Conservation (phyloP, 2,329 filamentous ascomycete species). For the Aspergillus sp. region DNA sequence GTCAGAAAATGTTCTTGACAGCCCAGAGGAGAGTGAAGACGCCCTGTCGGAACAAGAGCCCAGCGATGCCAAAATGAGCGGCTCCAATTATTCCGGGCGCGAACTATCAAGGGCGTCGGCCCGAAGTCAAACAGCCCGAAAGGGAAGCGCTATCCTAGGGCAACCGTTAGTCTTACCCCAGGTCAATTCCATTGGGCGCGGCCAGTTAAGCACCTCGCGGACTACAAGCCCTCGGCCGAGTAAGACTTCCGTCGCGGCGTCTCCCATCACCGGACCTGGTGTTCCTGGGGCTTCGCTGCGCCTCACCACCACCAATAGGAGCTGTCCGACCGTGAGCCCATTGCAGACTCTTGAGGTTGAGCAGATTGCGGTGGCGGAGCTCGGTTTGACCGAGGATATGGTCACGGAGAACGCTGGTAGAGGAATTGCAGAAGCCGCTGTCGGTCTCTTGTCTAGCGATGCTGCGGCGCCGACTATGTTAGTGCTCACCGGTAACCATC, state of each 20-base stretch:
- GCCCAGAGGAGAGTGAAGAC: constrained; percentile 69
- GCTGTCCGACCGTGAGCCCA: constrained; percentile 61
- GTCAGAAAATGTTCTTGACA: constrained; percentile 84
- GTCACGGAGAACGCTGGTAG: constrained; percentile 90
- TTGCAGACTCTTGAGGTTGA: constrained; percentile 91
- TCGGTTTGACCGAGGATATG: constrained; percentile 83
- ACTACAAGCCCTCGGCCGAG: constrained; percentile 41
- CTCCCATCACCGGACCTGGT: constrained; percentile 39
- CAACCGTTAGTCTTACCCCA: constrained; percentile 37
- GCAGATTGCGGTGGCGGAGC: constrained; percentile 82
- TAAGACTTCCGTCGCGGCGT: constrained; percentile 41
- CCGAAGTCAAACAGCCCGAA: constrained; percentile 39
- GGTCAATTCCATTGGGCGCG: constrained; percentile 33
- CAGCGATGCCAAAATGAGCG: constrained; percentile 43
- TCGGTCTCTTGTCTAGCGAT: constrained; percentile 64
- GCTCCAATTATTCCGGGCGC: constrained; percentile 46
- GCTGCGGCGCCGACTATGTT: constrained; percentile 60
- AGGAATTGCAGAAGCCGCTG: constrained; percentile 76
- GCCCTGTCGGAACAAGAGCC: constrained; percentile 56
- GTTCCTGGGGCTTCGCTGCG: constrained; percentile 47
- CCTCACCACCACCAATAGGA: constrained; percentile 53
- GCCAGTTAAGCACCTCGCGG: constrained; percentile 36
- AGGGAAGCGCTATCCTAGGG: constrained; percentile 41
- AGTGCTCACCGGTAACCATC: constrained; percentile 93
- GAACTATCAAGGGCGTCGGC: constrained; percentile 39